phyloP scores from a whole-genome alignment of 2,329 filamentous ascomycete genomes.

The Onygenales sp. region DNA sequence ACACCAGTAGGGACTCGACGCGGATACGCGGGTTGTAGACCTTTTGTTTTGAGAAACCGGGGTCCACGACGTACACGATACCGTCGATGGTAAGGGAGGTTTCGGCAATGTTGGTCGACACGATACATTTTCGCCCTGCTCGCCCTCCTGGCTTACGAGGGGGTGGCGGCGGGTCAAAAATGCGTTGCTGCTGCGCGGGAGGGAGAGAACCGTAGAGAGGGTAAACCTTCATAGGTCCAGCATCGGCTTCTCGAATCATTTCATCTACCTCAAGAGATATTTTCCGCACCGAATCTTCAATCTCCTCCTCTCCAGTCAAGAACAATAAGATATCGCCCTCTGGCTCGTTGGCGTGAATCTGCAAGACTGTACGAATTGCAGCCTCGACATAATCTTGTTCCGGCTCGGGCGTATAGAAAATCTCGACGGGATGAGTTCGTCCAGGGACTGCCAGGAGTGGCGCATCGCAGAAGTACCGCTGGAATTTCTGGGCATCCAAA shows the following conservation, averaged over 20 bases:
- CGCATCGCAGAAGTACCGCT: slow-evolving; percentile 91
- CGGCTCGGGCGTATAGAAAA: slow-evolving; percentile 95
- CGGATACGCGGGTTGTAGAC: slow-evolving; percentile 96
- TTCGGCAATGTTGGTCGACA: slow-evolving; percentile 97
- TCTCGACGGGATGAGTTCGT: slow-evolving; percentile 91
- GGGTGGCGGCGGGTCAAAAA: slow-evolving; percentile 80
- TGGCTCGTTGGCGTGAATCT: slow-evolving; percentile 87
- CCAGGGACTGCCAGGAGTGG: slow-evolving; percentile 89
- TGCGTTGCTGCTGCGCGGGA: slow-evolving; percentile 84
- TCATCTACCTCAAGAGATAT: slow-evolving; percentile 86
- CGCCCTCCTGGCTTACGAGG: slow-evolving; percentile 64
- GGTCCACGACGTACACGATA: slow-evolving; percentile 98
- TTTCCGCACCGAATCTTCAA: slow-evolving; percentile 90
- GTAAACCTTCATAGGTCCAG: slow-evolving; percentile 81
- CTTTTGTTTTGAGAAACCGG: slow-evolving; percentile 98
- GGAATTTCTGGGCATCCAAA: slow-evolving; percentile 94
- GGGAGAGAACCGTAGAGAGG: slow-evolving; percentile 90
- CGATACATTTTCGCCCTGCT: slow-evolving; percentile 86
- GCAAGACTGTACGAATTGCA: slow-evolving; percentile 83
- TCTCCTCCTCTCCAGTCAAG: slow-evolving; percentile 95
- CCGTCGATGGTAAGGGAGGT: slow-evolving; percentile 96
- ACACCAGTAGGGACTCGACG: slow-evolving; percentile 94
- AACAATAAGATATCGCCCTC: slow-evolving; percentile 93
- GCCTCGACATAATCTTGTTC: slow-evolving; percentile 96
- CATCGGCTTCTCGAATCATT: slow-evolving; percentile 81